Base-by-base conservation (phyloP, 169 alveolate species). In the Plasmodium vivax region DNA sequence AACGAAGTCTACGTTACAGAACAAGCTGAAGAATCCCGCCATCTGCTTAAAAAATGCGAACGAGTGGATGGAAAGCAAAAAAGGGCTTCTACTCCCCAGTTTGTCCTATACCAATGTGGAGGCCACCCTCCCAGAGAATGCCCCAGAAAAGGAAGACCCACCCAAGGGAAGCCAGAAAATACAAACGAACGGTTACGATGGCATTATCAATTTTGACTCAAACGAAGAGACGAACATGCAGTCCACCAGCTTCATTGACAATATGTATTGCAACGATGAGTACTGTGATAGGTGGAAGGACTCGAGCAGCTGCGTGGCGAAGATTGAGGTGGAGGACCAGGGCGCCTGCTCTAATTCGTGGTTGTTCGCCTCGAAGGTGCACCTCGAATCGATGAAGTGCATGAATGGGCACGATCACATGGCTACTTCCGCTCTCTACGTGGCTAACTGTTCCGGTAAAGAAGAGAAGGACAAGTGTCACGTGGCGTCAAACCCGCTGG, bases 11-110 rank as follows among this genome's bases (percentile, higher is more conserved):
- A 30, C 19, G n/a, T 4, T 82, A 2, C 54, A 23, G 8, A 54
- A 16, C 7, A 82, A 82, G 62, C 12, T 82, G 19, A 82, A 51
- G n/a, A 82, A 82, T 82, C 45, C 88, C 2, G 88, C 51, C 1
- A 82, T 45, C 14, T 82, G 88, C 30, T 32, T 82, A 47, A 58
- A 58, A 23, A 58, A 58, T 58, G 30, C 73, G 1, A 6, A 58
- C 34, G 32, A 58, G 9, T 58, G 73, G 73, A 32, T 58, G 14
- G 23, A 7, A 1, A 58, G 30, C 1, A 58, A 23, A 58, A 58
- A 58, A 23, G 73, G 73, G 10, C 32, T 58, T 16, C 10, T 58
- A 6, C 30, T 58, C 6, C 73, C 73, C 9, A 58, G 19, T 2
- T 14, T 58, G 73, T 58, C 73, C 0, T 0, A 58, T 5, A 58